Conservation (phyloP, 345 rosid genomes). For the Boechera stricta region DNA sequence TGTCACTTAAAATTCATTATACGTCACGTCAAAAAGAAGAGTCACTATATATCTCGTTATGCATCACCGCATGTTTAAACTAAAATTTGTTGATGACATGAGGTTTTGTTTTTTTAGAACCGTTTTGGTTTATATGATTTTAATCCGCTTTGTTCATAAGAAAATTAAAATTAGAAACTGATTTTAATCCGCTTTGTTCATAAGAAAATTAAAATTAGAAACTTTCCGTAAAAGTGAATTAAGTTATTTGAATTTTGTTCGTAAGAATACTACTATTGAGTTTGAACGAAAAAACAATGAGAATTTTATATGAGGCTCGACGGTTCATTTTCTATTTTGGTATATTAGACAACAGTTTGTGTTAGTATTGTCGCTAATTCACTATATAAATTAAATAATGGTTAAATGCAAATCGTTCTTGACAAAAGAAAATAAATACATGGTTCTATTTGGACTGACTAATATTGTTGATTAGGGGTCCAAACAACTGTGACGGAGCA, state of each 20-base stretch:
- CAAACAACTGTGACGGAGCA: slow-evolving; percentile 76
- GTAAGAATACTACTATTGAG: too few relatives aligned
- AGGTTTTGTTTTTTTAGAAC: background rate
- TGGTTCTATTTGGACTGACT: background rate
- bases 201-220: too few relatives aligned
- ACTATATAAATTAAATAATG: background rate
- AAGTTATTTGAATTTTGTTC: too few relatives aligned
- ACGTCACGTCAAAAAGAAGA: background rate
- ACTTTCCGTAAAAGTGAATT: too few relatives aligned
- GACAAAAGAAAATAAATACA: too few relatives aligned
- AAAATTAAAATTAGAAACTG: background rate
- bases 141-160: background rate
- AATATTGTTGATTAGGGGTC: slow-evolving; percentile 57
- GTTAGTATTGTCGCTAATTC: background rate
- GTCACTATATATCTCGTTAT: background rate
- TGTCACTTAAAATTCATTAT: background rate
- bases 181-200: too few relatives aligned
- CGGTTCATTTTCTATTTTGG: too few relatives aligned
- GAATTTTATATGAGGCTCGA: too few relatives aligned
- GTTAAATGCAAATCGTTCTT: too few relatives aligned
- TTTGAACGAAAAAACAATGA: too few relatives aligned
- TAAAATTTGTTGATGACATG: background rate
- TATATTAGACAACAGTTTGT: background rate
- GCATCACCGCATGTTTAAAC: background rate
- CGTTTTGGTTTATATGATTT: background rate